Conservation (phyloP, 345 rosid species). For the Hevea brasiliensis region DNA sequence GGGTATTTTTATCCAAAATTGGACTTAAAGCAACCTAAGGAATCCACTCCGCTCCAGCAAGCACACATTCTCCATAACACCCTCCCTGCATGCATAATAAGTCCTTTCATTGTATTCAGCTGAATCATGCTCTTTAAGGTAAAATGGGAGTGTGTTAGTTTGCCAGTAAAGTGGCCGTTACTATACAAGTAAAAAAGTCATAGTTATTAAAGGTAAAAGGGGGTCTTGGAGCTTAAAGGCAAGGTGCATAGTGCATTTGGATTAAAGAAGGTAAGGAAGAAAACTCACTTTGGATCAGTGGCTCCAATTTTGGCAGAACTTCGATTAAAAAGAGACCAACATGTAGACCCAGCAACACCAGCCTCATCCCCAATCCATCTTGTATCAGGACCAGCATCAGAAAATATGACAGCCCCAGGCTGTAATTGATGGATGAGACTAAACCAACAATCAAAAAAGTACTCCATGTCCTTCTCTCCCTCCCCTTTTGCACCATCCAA, state of each 20-base stretch:
- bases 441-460: conserved; percentile 75
- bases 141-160: not conserved
- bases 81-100: not conserved
- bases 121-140: not conserved
- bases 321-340: conserved; percentile 84
- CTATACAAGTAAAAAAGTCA: not conserved
- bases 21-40: not conserved
- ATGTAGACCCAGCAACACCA: conserved; percentile 62
- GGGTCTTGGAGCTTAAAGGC: too few relatives aligned
- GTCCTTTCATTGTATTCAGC: not conserved
- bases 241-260: too few relatives aligned
- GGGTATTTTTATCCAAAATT: not conserved
- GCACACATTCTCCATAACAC: not conserved
- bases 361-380: conserved; percentile 87
- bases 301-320: conserved; percentile 59
- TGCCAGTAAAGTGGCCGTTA: not conserved
- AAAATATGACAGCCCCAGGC: conserved; percentile 71
- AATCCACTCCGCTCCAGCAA: not conserved
- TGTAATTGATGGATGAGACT: conserved; percentile 76
- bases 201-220: too few relatives aligned
- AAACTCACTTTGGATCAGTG: conserved; percentile 59
- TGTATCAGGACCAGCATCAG: conserved; percentile 80
- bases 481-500: conserved; percentile 89
- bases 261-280: not conserved
- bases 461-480: conserved; percentile 75